Base-by-base conservation (phyloP, 768 basidiomycete species). In the Kwoniella mangroviensis region DNA sequence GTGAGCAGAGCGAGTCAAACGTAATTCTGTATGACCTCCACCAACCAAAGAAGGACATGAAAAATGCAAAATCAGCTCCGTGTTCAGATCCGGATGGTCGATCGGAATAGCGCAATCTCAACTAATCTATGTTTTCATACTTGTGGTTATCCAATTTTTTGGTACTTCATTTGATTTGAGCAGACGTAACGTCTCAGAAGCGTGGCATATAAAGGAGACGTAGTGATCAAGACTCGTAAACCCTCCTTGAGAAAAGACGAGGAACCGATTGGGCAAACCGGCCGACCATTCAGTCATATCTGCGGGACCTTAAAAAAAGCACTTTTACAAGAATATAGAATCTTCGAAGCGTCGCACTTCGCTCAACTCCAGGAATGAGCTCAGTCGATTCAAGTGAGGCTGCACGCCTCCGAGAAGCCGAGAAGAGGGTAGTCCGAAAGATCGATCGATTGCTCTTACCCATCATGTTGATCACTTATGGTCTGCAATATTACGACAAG, bases 401-500 rank as follows among this genome's bases (percentile, higher is more conserved):
- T 26, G 59, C 22, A 40, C 59, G 67, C 19, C 53, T 62, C 9
- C 58, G 60, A 28, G 59, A 68, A n/a, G 59, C 59, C 53, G 77
- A 78, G 67, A 72, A 52, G 68, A 28, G 68, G 28, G 53, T 78
- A 7, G 72, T 78, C 11, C 65, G 74, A 22, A 78, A 78, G 69
- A 60, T 78, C 66, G 80, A 78, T 59, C 63, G 58, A 63, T 28
- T 78, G 40, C 63, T 83, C 58, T 78, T 83, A 74, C 83, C 83
- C 2, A 79, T 83, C 67, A 68, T 83, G 63, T 79, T 80, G 19
- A 68, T 83, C 24, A 77, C 76, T 21, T 73, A 75, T 34, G 83
- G 83, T 21, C 71, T 83, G 21, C 60, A 79, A 69, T 81, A 79
- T 57, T 79, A 81, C 60, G 79, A 82, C 65, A 82, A 83, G 63